phyloP scores from a whole-genome alignment of 352 stramenopile species.

The Globisporangium acanthophoron region DNA sequence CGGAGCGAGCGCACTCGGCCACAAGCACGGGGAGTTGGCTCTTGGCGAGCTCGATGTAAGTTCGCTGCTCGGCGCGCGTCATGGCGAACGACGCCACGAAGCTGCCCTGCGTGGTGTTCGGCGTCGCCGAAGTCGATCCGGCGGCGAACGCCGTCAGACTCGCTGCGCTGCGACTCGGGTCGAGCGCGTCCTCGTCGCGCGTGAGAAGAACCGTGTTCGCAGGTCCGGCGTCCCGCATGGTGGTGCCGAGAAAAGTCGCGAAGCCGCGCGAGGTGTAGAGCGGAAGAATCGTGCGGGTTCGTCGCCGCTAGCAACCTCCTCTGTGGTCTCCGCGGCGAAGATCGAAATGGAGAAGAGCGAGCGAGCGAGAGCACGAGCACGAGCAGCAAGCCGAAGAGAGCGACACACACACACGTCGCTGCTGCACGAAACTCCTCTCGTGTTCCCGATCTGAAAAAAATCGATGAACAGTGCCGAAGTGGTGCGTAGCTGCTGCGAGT shows the following conservation, averaged over 20 bases:
- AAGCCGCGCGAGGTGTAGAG: not conserved
- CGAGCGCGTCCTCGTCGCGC: slow-evolving; percentile 1
- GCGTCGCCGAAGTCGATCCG: not conserved
- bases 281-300: not conserved
- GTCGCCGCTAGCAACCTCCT: too few relatives aligned
- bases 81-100: slow-evolving; percentile 52
- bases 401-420: too few relatives aligned
- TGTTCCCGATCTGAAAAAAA: too few relatives aligned
- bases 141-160: not conserved
- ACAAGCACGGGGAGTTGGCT: slow-evolving; percentile 27
- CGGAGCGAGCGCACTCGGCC: slow-evolving; percentile 21
- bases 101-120: slow-evolving; percentile 18
- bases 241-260: not conserved
- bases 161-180: not conserved
- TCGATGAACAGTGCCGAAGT: too few relatives aligned
- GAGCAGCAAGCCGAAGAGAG: too few relatives aligned
- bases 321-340: not conserved
- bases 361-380: too few relatives aligned
- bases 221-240: not conserved
- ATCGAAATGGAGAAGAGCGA: not conserved
- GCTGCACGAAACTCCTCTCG: too few relatives aligned
- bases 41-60: slow-evolving; percentile 19
- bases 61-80: slow-evolving; percentile 33
- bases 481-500: too few relatives aligned
- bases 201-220: not conserved